Base-by-base conservation (phyloP, 2,329 filamentous ascomycete genomes). In the Fusarium annulatum region DNA sequence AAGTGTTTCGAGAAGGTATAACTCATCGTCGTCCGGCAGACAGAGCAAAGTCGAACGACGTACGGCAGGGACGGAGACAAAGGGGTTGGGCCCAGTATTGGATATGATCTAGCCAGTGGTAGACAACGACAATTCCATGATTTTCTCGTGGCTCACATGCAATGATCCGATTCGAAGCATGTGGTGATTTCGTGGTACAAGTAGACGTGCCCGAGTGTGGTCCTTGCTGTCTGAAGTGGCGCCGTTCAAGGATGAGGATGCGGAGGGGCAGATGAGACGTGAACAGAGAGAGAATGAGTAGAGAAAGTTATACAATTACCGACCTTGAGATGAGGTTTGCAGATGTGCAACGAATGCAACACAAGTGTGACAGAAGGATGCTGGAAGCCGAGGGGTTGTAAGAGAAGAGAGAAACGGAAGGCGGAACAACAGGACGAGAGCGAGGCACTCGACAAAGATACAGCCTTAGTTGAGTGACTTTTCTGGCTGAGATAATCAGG, bases 401-500 rank as follows among this genome's bases (percentile, higher is more conserved):
- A 34, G 38, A 58, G 42, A 45, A 46, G 62, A 48, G 48, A 61
- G 41, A 52, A 69, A 64, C 38, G 12, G 39, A 42, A 46, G 51
- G 57, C 39, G 33, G 28, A 42, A 51, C 61, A 64, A 69, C 63
- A 57, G 53, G 57, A 68, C 45, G 43, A 63, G n/a, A 61, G 56
- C 12, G 38, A 53, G 48, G 33, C 42, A 67, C 48, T 46, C 28
- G 52, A 68, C 36, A 36, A 67, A 66, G 42, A 55, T 58, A 68
- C 36, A 51, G 39, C 42, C 48, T 55, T 38, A 63, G 42, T 34
- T 33, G 53, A 64, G 67, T 36, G 61, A 49, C 51, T 61, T 67
- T 57, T 59, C 41, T 53, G 49, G 62, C 68, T 71, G 68, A 67
- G 71, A 73, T 72, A 72, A 72, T 67, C 48, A 64, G 64, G 61